phyloP scores from a whole-genome alignment of 176 grass and related monocot species.

The Coix lacrymajobi region DNA sequence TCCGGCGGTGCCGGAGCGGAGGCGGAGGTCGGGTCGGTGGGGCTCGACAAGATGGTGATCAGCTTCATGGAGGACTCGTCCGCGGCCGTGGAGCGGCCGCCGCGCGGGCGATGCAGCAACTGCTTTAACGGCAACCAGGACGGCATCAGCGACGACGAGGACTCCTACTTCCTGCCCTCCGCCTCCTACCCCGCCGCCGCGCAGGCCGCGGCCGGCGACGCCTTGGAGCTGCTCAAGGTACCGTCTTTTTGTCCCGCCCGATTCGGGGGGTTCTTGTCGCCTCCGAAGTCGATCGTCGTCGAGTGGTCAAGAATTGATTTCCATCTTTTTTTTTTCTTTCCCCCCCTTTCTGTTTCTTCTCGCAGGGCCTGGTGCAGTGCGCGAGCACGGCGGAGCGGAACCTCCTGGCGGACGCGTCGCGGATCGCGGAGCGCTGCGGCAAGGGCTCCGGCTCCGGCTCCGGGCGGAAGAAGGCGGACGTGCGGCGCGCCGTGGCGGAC shows the following conservation, averaged over 20 bases:
- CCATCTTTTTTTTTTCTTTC: neutral
- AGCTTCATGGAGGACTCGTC: conserved; percentile 60
- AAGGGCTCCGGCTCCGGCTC: neutral
- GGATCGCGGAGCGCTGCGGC: conserved; percentile 39
- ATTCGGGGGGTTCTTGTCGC: neutral
- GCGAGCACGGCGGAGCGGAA: conserved; percentile 60
- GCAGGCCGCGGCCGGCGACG: conserved; percentile 22
- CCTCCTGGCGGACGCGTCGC: conserved; percentile 59
- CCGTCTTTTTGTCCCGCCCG: neutral
- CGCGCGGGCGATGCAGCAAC: conserved; percentile 36
- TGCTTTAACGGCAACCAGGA: conserved; percentile 69
- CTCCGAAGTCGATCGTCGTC: neutral
- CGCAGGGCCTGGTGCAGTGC: conserved; percentile 64
- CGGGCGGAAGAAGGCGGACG: conserved; percentile 27
- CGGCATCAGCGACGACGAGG: conserved; percentile 57
- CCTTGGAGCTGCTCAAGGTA: conserved; percentile 59
- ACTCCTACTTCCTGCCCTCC: conserved; percentile 39
- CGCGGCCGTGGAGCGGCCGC: conserved; percentile 36
- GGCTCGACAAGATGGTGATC: conserved; percentile 59
- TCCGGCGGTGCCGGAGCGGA: neutral
- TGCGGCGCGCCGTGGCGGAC: conserved; percentile 35
- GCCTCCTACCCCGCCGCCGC: neutral
- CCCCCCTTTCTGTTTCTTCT: neutral
- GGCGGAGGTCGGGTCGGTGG: conserved; percentile 37
- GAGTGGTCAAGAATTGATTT: neutral